Evolutionary conservation across 225 moss, liverwort and hornwort species (phyloP), one percentile per base, ranked within the genome.

Genomic region (Physcomitrium patens): DNA sequence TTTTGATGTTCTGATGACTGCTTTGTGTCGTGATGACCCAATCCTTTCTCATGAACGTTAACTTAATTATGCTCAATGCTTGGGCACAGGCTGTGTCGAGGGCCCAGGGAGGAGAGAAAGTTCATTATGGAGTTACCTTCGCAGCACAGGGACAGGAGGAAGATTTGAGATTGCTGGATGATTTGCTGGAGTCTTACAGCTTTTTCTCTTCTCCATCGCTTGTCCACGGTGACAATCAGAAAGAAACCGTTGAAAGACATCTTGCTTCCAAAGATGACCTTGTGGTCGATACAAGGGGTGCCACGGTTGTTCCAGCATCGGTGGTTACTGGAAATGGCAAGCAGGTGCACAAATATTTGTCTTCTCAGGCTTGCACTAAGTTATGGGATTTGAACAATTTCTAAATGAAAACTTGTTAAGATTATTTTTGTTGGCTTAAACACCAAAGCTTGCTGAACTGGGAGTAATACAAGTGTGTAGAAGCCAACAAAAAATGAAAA

Each of bases 71-170:
- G 53, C 55, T 72, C 7, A 54, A 2, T 81, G 62, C 8, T 19
- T 78, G 65, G 37, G 37, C 63, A 60, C 55, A 55, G 67, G 67
- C 41, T 27, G 26, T 4, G 44, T 37, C 67, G 20, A 51, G 42
- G 37, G 45, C 20, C 9, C 53, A 47, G 12, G 37, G 47, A 46
- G 82, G 75, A 19, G 87, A 87, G 63, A 77, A 69, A 16, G 62
- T 99, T 43, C 91, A 90, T 73, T 99, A 99, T 15, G 97, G 97
- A 52, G 83, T 99, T 8, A 99, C 97, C 7, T 89, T 99, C 22
- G 88, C 93, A 45, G 83, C 68, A 12, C 74, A 74, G 37, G 93
- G 81, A 13, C 86, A 91, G 19, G 60, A 74, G 18, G 60, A 31
- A 42, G 64, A 61, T 49, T 80, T 93, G 26, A 65, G 60, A 26